Base-by-base conservation (phyloP, 257 asterid genomes). In the Nicotiana paniculata region DNA sequence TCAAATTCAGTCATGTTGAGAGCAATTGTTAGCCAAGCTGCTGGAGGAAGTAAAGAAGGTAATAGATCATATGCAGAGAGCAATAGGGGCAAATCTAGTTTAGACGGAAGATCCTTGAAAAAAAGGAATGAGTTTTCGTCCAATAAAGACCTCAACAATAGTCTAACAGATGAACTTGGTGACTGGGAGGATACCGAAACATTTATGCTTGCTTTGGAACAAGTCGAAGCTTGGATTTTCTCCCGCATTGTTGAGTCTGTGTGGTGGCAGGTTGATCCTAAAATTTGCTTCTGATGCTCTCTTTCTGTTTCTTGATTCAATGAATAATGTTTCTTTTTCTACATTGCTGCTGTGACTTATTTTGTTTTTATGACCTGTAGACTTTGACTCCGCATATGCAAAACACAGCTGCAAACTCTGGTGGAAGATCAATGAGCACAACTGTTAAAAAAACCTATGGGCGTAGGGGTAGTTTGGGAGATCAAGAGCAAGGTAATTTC, bases 351-450 rank as follows among this genome's bases (percentile, higher is more conserved):
- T 70, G 53, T 77, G 78, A 28, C 58, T 85, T 26, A 17, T 69
- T 80, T 76, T 77, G 35, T 80, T 62, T 26, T 30, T 28, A 48
- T 48, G 30, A 35, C 67, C 58, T 89, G 89, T 95, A 94, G 99
- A 93, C 93, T 72, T 90, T 96, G 82, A 96, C 98, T 16, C 99
- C 98, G 17, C 95, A 92, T 80, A 96, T 96, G 99, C 99, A 94
- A 86, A 88, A 93, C 32, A 37, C 90, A 26, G 91, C 84, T 81
- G 89, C 94, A 70, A 94, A 86, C 82, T 58, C 78, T 64, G 84
- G 86, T 70, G 85, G 82, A 65, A 85, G 82, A 51, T 83, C 84
- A 79, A 81, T 86, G 79, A 80, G 82, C 61, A 81, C 90, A 26
- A 85, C 83, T 79, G 54, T 91, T 59, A 92, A 86, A 86, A 93